These are phyloP conservation scores for Silene noctiflora DNA, from an alignment of 179 eudicot species.

Conservation along the genomic window DNA sequence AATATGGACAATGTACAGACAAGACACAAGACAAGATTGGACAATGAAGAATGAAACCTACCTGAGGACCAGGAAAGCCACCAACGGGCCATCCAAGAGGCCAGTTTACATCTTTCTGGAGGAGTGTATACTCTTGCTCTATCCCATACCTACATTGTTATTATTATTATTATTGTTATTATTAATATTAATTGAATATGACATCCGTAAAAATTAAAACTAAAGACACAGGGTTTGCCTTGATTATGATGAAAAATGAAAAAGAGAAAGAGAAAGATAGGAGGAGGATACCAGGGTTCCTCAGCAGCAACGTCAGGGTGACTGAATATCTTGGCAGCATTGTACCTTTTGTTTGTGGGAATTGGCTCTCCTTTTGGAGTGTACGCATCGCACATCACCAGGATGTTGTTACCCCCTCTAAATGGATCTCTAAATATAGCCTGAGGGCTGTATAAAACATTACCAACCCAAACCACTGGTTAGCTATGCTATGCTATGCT, in stretches of 20 bases:
- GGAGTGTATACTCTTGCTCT: conserved; percentile 75
- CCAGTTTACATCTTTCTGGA: conserved; percentile 67
- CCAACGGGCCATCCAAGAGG: conserved; percentile 81
- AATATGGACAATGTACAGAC: neutral
- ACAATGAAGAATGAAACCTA: too few relatives aligned
- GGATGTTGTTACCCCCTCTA: conserved; percentile 65
- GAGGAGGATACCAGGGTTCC: conserved; percentile 71
- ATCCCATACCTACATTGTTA: too few relatives aligned
- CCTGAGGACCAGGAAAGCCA: conserved; percentile 82
- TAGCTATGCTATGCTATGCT: too few relatives aligned
- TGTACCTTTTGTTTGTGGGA: conserved; percentile 60
- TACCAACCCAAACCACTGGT: neutral
- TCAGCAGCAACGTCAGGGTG: conserved; percentile 58
- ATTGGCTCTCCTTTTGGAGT: conserved; percentile 68
- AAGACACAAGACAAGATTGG: too few relatives aligned
- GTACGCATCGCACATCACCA: conserved; percentile 76
- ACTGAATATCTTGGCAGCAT: conserved; percentile 62
- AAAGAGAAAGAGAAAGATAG: too few relatives aligned
- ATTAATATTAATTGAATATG: too few relatives aligned
- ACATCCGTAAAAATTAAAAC: too few relatives aligned
- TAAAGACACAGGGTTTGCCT: too few relatives aligned
- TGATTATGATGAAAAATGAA: too few relatives aligned
- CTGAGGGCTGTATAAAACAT: conserved; percentile 47
- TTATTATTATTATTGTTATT: too few relatives aligned
- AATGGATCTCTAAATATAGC: conserved; percentile 75